Evolutionary conservation across 1,139 yeast species (phyloP).

Genomic region (Martiniozyma asiatica): DNA sequence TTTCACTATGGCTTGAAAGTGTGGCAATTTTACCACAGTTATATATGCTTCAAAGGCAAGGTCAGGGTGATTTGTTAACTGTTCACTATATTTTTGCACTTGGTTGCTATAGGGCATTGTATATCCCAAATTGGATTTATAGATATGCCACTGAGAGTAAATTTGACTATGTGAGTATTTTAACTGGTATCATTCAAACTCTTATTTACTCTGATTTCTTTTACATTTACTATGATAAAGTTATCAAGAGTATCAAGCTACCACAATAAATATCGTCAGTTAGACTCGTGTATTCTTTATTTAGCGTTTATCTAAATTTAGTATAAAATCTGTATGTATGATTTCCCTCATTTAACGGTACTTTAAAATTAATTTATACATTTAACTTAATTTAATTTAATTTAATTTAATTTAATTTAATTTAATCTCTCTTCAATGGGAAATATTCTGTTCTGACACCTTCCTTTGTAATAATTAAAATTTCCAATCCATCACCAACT

Average conservation of each 20-base stretch:
- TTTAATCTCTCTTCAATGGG: conserved; percentile 79
- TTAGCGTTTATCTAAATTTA: not conserved
- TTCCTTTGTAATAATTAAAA: conserved; percentile 81
- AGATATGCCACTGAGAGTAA: conserved; percentile 60
- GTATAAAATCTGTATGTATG: not conserved
- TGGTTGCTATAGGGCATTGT: conserved; percentile 79
- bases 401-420: not conserved
- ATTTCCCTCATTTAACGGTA: not conserved
- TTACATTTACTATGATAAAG: conserved; percentile 76
- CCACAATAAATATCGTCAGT: conserved; percentile 15
- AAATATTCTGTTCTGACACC: conserved; percentile 77
- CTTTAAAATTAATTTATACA: not conserved
- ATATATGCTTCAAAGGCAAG: conserved; percentile 79
- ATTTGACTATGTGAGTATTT: conserved; percentile 58
- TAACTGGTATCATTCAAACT: conserved; percentile 81
- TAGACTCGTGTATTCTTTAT: too few relatives aligned
- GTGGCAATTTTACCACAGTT: conserved; percentile 89
- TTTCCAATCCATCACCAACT: conserved; percentile 93
- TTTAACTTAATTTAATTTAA: too few relatives aligned
- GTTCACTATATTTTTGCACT: conserved; percentile 88
- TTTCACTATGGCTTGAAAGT: conserved; percentile 77
- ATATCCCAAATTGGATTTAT: conserved; percentile 91
- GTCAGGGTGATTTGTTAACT: conserved; percentile 79
- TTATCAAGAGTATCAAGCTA: conserved; percentile 74
- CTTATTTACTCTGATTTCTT: conserved; percentile 87